Evolutionary conservation across 345 rosid species (phyloP).

Genomic region (Arabis alpina): DNA sequence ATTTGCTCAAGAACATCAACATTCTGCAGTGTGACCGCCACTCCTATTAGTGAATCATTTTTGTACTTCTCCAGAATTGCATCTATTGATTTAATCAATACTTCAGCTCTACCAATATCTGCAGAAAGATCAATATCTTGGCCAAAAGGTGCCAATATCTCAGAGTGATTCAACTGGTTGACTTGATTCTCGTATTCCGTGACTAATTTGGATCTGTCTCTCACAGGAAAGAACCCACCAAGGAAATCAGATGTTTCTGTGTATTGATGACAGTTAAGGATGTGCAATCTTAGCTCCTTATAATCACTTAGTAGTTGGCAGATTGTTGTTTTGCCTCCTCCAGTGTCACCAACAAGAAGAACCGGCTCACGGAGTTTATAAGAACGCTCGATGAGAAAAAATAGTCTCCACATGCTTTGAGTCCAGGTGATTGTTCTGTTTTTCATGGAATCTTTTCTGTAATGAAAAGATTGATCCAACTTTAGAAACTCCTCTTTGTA

Average conservation of each 20-base stretch:
- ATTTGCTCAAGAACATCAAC: slow-evolving; percentile 59
- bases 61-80: slow-evolving; percentile 47
- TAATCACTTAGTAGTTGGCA: slow-evolving; percentile 69
- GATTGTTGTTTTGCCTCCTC: slow-evolving; percentile 96
- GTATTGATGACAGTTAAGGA: slow-evolving; percentile 94
- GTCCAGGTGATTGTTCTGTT: slow-evolving; percentile 53
- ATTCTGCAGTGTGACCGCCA: slow-evolving; percentile 48
- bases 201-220: slow-evolving; percentile 78
- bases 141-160: slow-evolving; percentile 48
- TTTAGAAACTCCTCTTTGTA: slow-evolving; percentile 62
- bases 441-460: too few species aligned
- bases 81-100: slow-evolving; percentile 55
- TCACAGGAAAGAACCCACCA: slow-evolving; percentile 78
- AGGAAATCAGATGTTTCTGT: slow-evolving; percentile 94
- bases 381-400: slow-evolving; percentile 75
- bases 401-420: slow-evolving; percentile 82
- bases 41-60: slow-evolving; percentile 47
- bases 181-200: slow-evolving; percentile 57
- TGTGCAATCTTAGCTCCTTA: slow-evolving; percentile 60
- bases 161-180: slow-evolving; percentile 61
- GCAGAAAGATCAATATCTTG: slow-evolving; percentile 50
- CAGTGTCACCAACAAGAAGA: slow-evolving; percentile 98
- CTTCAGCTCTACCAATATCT: slow-evolving; percentile 69
- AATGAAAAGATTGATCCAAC: slow-evolving; percentile 19
- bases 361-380: slow-evolving; percentile 88